A percentile compares a stretch with the other conserved stretches of the same genome.
Evolutionary conservation across 306 rosid species (phyloP).

Genomic region (Luffa aegyptiaca): DNA sequence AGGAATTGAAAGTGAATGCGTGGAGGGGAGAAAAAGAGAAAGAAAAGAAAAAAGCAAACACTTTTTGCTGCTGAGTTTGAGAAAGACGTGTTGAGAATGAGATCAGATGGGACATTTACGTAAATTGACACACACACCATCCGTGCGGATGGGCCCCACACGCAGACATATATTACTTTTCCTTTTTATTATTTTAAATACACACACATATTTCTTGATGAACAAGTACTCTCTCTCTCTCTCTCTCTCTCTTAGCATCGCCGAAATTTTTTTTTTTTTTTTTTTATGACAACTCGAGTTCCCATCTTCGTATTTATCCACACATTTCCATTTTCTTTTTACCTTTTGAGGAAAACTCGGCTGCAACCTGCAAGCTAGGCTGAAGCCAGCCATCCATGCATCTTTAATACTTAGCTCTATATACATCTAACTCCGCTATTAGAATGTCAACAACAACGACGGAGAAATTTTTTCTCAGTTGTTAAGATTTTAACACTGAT

Average conservation of each 20-base stretch:
- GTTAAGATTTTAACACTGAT: no score
- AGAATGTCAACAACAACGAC: no score
- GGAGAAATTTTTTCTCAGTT: no score
- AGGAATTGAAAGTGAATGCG: background rate
- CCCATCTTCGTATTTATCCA: background rate
- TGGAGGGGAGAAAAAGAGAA: background rate
- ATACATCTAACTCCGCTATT: no score
- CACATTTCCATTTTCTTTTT: background rate
- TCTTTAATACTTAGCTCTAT: no score
- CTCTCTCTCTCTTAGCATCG: background rate
- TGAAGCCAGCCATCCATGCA: no score
- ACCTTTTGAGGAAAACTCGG: no score
- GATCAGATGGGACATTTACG: background rate
- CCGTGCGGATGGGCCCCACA: slow-evolving; percentile 6
- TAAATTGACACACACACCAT: background rate
- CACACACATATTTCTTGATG: background rate
- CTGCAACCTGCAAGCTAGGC: no score
- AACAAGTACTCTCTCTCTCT: background rate
- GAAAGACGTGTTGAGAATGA: background rate
- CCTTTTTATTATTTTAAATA: background rate
- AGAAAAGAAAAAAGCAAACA: background rate
- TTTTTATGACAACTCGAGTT: background rate
- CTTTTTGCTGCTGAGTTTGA: background rate
- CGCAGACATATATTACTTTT: background rate
- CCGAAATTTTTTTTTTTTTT: background rate